Evolutionary conservation across 1,284 basidiomycete species (phyloP).

Genomic region (Paramarasmius palmivorus): DNA sequence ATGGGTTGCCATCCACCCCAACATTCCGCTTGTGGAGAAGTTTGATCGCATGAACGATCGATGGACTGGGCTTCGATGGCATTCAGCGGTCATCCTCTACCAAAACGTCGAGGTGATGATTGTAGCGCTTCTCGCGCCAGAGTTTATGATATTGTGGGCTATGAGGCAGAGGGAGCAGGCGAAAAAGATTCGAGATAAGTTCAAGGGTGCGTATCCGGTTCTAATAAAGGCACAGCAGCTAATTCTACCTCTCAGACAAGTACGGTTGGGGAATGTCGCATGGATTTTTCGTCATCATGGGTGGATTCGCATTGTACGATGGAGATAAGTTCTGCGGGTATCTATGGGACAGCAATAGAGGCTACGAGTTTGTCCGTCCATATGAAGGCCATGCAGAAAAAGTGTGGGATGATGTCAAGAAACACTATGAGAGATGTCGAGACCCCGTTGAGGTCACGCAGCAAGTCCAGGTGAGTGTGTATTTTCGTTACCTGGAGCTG

Average conservation of each 20-base stretch:
- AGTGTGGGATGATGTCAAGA: neutral
- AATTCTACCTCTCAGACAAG: neutral
- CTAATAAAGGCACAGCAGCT: too few relatives aligned
- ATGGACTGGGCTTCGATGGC: too few relatives aligned
- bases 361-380: too few relatives aligned
- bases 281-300: neutral
- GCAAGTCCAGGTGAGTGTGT: too few relatives aligned
- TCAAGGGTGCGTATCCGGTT: conserved; percentile 4
- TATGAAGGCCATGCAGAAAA: neutral
- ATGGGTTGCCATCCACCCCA: conserved; percentile 35
- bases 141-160: conserved; percentile 26
- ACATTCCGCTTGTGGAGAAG: too few relatives aligned
- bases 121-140: conserved; percentile 24
- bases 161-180: conserved; percentile 25
- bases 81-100: neutral
- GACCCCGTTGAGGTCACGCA: too few relatives aligned
- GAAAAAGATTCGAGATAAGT: conserved; percentile 10
- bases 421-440: too few relatives aligned
- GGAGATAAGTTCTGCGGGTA: neutral
- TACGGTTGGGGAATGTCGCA: neutral
- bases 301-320: neutral
- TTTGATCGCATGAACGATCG: too few relatives aligned
- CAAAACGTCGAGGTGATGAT: conserved; percentile 21
- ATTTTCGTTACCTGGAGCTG: too few relatives aligned
- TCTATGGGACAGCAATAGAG: too few relatives aligned